phyloP scores from a whole-genome alignment of 179 eudicot species.

The Camellia oleifera region DNA sequence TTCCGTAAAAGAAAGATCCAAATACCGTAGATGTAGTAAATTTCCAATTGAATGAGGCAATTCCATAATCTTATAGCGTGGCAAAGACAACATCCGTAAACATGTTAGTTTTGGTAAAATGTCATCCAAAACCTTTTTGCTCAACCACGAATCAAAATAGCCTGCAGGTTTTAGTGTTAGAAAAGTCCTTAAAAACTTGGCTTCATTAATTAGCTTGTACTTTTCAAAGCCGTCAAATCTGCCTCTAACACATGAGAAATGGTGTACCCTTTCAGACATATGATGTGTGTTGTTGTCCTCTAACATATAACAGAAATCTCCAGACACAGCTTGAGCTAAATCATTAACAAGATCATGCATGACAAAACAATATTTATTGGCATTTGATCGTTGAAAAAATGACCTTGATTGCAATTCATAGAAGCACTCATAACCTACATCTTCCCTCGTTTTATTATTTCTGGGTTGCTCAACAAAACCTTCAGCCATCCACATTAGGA shows the following conservation, averaged over 20 bases:
- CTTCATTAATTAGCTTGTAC: neutral
- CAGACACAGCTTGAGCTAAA: constrained; percentile 18
- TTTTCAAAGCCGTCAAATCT: neutral
- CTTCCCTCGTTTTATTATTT: neutral
- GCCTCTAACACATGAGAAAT: neutral
- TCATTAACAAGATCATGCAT: constrained; percentile 35
- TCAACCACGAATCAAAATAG: no score
- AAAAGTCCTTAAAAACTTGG: constrained; percentile 16
- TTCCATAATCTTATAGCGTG: neutral
- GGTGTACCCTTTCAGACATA: neutral
- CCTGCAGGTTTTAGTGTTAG: neutral
- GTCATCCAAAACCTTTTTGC: neutral
- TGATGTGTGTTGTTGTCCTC: neutral
- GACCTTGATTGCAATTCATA: neutral
- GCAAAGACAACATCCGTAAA: constrained; percentile 16
- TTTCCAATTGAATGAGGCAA: constrained; percentile 15
- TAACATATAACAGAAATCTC: neutral
- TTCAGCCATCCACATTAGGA: constrained; percentile 10
- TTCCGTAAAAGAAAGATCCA: constrained; percentile 14
- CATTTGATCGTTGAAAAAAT: constrained; percentile 4
- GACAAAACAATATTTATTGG: neutral
- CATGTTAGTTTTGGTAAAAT: neutral
- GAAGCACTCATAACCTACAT: neutral
- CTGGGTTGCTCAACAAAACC: neutral
- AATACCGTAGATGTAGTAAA: constrained; percentile 17